Conservation (phyloP, 2,329 filamentous ascomycete species). For the Fusarium albidum region DNA sequence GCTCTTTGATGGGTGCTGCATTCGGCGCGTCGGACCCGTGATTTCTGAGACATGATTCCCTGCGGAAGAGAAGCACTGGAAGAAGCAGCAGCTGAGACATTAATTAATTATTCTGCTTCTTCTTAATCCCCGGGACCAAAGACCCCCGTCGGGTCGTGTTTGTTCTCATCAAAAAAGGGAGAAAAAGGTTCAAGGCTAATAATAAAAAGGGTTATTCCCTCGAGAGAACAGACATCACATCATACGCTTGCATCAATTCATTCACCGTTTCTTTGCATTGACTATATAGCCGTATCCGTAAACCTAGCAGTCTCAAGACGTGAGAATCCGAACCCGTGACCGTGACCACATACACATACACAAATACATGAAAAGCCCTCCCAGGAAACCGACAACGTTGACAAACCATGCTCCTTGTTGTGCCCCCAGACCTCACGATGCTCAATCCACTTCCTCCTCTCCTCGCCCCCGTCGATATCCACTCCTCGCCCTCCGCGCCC, state of each 20-base stretch:
- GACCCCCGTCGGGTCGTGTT: no score
- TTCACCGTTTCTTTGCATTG: conserved; percentile 16
- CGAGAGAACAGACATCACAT: background rate
- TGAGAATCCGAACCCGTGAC: conserved; percentile 23
- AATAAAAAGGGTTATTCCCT: no score
- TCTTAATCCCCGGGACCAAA: no score
- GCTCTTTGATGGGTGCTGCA: no score
- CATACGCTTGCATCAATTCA: background rate
- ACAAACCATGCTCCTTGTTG: background rate
- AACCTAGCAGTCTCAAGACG: conserved; percentile 24
- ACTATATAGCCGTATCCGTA: conserved; percentile 22
- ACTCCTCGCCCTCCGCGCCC: conserved; percentile 41
- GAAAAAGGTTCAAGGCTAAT: no score
- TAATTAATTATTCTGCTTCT: no score
- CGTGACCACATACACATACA: conserved; percentile 31
- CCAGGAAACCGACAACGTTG: background rate
- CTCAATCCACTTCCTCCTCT: conserved; percentile 42
- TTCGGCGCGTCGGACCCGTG: no score
- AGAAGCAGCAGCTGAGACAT: no score
- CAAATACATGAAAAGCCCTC: conserved; percentile 11
- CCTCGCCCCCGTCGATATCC: conserved; percentile 46
- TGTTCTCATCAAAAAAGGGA: no score
- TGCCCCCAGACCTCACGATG: conserved; percentile 4
- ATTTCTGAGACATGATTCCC: no score
- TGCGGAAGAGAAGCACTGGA: no score